Evolutionary conservation across 2,329 filamentous ascomycete genomes (phyloP).

Genomic region (Penicillium sp.): DNA sequence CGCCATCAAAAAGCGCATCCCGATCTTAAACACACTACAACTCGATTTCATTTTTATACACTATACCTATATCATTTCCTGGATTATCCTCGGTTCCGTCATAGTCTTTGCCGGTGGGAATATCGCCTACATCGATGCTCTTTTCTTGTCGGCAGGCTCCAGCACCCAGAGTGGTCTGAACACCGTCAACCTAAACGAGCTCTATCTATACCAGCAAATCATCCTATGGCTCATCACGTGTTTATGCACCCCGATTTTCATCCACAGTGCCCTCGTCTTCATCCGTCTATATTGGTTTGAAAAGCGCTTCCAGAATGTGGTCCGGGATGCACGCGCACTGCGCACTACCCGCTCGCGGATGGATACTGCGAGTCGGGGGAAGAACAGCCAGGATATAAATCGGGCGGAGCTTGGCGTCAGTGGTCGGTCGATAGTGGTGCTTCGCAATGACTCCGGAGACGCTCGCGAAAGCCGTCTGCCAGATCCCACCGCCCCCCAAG

Average conservation of each 20-base stretch:
- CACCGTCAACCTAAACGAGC: conserved; percentile 65
- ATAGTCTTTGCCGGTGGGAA: conserved; percentile 68
- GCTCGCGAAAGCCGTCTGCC: conserved; percentile 23
- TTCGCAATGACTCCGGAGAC: conserved; percentile 35
- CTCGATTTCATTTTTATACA: conserved; percentile 50
- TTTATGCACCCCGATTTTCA: conserved; percentile 78
- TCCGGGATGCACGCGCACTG: conserved; percentile 67
- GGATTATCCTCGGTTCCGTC: conserved; percentile 73
- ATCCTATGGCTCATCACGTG: conserved; percentile 71
- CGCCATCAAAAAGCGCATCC: conserved; percentile 35
- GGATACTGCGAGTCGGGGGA: conserved; percentile 51
- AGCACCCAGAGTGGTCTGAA: conserved; percentile 94
- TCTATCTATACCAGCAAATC: conserved; percentile 73
- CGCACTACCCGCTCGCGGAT: conserved; percentile 66
- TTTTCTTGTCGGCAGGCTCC: conserved; percentile 83
- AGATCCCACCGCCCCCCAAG: conserved; percentile 17
- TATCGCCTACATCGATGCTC: conserved; percentile 78
- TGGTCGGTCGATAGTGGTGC: conserved; percentile 39
- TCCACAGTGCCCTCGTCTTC: conserved; percentile 85
- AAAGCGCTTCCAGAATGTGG: conserved; percentile 86
- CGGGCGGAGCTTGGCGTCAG: conserved; percentile 41
- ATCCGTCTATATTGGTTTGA: conserved; percentile 97
- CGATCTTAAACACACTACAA: conserved; percentile 37
- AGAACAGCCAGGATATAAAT: conserved; percentile 38
- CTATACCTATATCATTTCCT: conserved; percentile 75